phyloP scores from a whole-genome alignment of 805 yeast genomes.

The Saccharomycopsis sp. region DNA sequence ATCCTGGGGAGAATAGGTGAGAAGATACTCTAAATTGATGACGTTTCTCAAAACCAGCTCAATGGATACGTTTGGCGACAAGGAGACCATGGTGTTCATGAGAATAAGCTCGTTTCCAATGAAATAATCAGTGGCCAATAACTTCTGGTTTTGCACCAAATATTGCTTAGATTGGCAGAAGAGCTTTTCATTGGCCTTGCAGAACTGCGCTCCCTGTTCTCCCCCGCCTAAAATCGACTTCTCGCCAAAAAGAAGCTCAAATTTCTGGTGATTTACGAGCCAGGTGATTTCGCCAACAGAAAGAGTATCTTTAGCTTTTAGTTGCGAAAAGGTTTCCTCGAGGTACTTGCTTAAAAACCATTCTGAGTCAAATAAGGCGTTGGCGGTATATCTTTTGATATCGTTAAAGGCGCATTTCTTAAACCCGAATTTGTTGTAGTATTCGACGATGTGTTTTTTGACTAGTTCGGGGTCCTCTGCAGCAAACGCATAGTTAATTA shows the following conservation, averaged over 20 bases:
- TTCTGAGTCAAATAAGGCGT: not conserved
- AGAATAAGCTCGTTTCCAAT: slow-evolving; percentile 61
- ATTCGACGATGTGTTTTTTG: slow-evolving; percentile 3
- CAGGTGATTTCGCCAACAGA: slow-evolving; percentile 25
- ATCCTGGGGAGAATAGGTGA: slow-evolving; percentile 14
- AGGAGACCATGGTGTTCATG: slow-evolving; percentile 39
- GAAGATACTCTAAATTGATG: slow-evolving; percentile 6
- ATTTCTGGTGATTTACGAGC: slow-evolving; percentile 43
- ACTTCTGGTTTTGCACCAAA: slow-evolving; percentile 29
- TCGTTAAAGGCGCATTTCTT: slow-evolving; percentile 15
- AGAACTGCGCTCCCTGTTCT: slow-evolving; percentile 22
- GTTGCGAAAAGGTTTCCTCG: slow-evolving; percentile 21
- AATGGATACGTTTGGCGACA: slow-evolving; percentile 23
- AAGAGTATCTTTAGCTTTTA: slow-evolving; percentile 26
- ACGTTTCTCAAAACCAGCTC: slow-evolving; percentile 21
- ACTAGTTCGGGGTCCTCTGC: slow-evolving; percentile 3
- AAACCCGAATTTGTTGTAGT: slow-evolving; percentile 7
- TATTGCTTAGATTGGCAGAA: slow-evolving; percentile 36
- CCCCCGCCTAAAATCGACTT: slow-evolving; percentile 20
- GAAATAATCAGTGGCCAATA: slow-evolving; percentile 49
- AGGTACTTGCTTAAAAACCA: slow-evolving; percentile 15
- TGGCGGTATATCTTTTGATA: slow-evolving; percentile 9
- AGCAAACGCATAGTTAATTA: slow-evolving; percentile 37
- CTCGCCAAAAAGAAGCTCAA: slow-evolving; percentile 32
- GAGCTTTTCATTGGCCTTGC: slow-evolving; percentile 30